phyloP scores from a whole-genome alignment of 169 alveolate species.

The Cryptosporidium ubiquitum region DNA sequence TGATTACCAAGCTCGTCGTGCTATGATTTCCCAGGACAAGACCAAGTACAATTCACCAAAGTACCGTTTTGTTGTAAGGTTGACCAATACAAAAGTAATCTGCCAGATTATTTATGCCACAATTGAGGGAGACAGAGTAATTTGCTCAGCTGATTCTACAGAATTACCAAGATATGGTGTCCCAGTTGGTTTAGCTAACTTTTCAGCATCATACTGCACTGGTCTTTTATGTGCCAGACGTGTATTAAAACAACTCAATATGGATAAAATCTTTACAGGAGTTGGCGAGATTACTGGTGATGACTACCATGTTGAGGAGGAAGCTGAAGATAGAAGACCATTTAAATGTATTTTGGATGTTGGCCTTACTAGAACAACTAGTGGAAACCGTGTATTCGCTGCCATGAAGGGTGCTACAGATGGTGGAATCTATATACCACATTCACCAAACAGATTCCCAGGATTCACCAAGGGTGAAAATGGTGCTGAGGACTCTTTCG shows the following conservation, averaged over 20 bases:
- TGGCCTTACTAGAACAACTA: conserved; percentile 98
- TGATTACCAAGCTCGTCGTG: conserved; percentile 98
- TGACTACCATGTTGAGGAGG: conserved; percentile 94
- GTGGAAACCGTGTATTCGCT: conserved; percentile 99
- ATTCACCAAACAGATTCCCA: conserved; percentile 98
- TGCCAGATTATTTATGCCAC: conserved; percentile 98
- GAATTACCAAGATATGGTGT: conserved; percentile 98
- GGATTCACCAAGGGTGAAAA: conserved; percentile 91
- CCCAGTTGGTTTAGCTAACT: conserved; percentile 98
- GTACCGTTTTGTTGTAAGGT: conserved; percentile 98
- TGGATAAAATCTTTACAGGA: conserved; percentile 94
- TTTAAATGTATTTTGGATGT: conserved; percentile 99
- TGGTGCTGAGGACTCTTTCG: conserved; percentile 92
- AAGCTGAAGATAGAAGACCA: conserved; percentile 96
- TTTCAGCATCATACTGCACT: conserved; percentile 99
- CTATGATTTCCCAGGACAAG: conserved; percentile 97
- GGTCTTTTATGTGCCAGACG: conserved; percentile 99
- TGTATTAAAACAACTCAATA: conserved; percentile 90
- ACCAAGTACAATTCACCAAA: conserved; percentile 99
- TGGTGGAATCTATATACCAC: conserved; percentile 99
- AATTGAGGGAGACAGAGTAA: conserved; percentile 96
- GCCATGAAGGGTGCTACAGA: conserved; percentile 99
- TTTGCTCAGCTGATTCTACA: conserved; percentile 96
- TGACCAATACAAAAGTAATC: conserved; percentile 93
- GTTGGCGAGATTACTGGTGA: conserved; percentile 95